Evolutionary conservation across 2,329 filamentous ascomycete species (phyloP), one percentile per base, ranked within the genome.

Genomic region (Pseudopyricularia cyperi): DNA sequence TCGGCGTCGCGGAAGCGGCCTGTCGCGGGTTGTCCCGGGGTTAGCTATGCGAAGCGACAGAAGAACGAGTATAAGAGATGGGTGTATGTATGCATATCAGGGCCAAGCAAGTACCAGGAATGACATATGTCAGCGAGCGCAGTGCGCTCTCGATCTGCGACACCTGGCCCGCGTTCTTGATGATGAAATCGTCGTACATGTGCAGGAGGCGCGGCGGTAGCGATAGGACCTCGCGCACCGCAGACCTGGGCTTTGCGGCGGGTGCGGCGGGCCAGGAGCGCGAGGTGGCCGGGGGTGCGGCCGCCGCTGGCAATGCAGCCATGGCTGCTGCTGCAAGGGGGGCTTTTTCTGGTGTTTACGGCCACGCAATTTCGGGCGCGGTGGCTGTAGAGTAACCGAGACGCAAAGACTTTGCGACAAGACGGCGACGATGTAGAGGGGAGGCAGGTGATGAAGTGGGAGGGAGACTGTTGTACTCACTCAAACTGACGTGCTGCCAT

Each of bases 141-240:
- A 98, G 72, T 14, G 89, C 89, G 56, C 88, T 94, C 72, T 98
- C 93, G 57, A 98, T 91, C 71, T 95, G 90, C 49, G 89, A 88
- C 51, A 98, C 89, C 54, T 94, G 89, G 62, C 89, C 85, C 55
- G 89, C 83, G 66, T 98, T 98, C 71, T 91, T 93, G 56, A 87
- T 86, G 71, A 98, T 91, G 70, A 97, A 96, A 57, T 93, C 84
- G 62, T 83, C 82, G 68, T 95, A 95, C 70, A 82, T 77, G 57
- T 75, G 70, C 51, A 88, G 71, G 80, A 80, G 87, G 66, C 75
- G 75, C 26, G 82, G 75, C 48, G 83, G 80, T 60, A 82, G 66
- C 42, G 78, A 73, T 48, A 84, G 68, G 55, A 77, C 33, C 51
- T 24, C 17, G 24, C 37, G 34, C 35, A 51, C 49, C 24, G 26